These are phyloP conservation scores for Carnegiea gigantea DNA, from an alignment of 179 eudicot genomes.

Conservation along the genomic window DNA sequence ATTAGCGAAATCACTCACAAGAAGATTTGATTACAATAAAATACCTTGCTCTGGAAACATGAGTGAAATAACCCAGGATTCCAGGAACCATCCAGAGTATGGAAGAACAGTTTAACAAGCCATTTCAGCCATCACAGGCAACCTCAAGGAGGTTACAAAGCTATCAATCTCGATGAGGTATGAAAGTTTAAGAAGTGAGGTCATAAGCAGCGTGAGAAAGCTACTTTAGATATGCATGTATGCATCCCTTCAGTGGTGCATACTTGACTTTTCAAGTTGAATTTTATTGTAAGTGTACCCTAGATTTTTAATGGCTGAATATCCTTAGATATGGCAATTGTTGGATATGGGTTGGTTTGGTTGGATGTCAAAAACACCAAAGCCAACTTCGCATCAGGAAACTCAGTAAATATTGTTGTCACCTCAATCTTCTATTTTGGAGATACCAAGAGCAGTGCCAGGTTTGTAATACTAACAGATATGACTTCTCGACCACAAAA, in stretches of 20 bases:
- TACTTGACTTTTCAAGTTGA: not conserved
- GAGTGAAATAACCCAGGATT: not conserved
- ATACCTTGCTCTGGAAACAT: not conserved
- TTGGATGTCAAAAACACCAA: not conserved
- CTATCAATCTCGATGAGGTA: not conserved
- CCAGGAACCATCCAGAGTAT: not conserved
- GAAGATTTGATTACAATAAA: not conserved
- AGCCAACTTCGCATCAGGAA: not conserved
- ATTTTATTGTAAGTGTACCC: not conserved
- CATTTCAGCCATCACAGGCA: not conserved
- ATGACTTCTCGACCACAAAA: constrained; percentile 8
- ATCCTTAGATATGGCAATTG: not conserved
- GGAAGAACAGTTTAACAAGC: not conserved
- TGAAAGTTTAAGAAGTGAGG: not conserved
- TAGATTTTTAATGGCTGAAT: not conserved
- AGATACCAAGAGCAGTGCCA: not conserved
- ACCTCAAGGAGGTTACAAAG: not conserved
- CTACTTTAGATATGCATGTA: not conserved
- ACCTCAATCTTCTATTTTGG: not conserved
- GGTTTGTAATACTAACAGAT: not conserved
- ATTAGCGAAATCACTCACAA: not conserved
- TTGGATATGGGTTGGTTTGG: not conserved
- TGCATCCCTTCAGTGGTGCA: not conserved
- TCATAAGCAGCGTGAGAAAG: not conserved
- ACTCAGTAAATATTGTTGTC: not conserved